phyloP scores from a whole-genome alignment of 2,329 filamentous ascomycete genomes.

The Colletotrichum sp. region DNA sequence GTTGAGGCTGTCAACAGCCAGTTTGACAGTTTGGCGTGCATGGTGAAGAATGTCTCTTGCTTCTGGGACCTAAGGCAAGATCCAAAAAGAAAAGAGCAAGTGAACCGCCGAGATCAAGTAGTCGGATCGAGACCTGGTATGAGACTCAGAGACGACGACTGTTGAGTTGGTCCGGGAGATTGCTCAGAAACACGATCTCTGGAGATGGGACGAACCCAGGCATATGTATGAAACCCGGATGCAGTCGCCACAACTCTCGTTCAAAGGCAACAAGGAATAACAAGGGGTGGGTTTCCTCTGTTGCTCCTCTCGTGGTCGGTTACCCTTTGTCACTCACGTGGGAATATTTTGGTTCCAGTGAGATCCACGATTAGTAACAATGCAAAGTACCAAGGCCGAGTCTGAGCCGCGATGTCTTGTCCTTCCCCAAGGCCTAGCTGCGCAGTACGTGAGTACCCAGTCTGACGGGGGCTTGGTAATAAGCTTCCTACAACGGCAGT shows the following conservation, averaged over 20 bases:
- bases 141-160: not conserved
- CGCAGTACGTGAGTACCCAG: not conserved
- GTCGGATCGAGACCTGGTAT: not conserved
- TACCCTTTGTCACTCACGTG: not conserved
- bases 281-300: not conserved
- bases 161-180: not conserved
- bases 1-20: conserved; percentile 10
- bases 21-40: conserved; percentile 18
- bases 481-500: conserved; percentile 17
- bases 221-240: conserved; percentile 4
- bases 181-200: not conserved
- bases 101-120: not conserved
- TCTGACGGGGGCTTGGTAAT: conserved; percentile 11
- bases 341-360: not conserved
- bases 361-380: conserved; percentile 2
- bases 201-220: conserved; percentile 15
- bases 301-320: not conserved
- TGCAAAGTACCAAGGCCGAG: not conserved
- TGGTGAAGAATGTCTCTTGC: not conserved
- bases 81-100: not conserved
- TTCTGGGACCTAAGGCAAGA: not conserved
- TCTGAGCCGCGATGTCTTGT: not conserved
- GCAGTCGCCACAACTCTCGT: not conserved
- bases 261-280: not conserved
- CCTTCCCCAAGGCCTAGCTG: not conserved